Evolutionary conservation across 2,329 filamentous ascomycete species (phyloP).

Genomic region (Aspergillus novoparasiticus): DNA sequence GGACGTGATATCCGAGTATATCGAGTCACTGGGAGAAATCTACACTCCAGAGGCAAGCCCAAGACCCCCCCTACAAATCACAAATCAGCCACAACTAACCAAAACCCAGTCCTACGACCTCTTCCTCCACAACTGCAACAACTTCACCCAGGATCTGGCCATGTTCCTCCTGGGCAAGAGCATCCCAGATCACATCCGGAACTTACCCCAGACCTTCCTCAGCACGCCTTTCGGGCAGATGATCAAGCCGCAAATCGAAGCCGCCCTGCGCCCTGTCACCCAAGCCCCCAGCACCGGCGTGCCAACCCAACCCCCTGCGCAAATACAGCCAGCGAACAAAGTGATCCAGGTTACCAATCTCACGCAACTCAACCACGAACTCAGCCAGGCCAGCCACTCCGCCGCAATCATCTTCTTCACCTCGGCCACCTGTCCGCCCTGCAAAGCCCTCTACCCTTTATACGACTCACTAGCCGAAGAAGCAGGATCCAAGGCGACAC

Average conservation of each 20-base stretch:
- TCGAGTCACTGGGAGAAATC: conserved; percentile 78
- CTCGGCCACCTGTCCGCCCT: conserved; percentile 81
- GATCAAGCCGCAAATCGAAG: conserved; percentile 75
- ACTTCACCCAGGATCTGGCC: conserved; percentile 90
- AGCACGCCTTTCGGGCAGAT: conserved; percentile 86
- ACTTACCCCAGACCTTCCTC: conserved; percentile 81
- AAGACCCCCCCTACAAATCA: not conserved
- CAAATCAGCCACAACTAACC: conserved; percentile 13
- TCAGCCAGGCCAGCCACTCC: conserved; percentile 63
- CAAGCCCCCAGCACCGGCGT: conserved; percentile 54
- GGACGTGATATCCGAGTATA: conserved; percentile 82
- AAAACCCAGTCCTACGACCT: conserved; percentile 74
- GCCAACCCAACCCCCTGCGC: conserved; percentile 15
- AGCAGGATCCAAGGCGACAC: conserved; percentile 64
- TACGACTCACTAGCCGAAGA: conserved; percentile 81
- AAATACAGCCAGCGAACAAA: conserved; percentile 34
- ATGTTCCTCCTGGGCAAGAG: conserved; percentile 87
- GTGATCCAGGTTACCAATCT: conserved; percentile 66
- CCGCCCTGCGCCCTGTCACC: conserved; percentile 63
- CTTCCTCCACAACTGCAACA: conserved; percentile 93
- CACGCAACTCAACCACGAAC: conserved; percentile 61
- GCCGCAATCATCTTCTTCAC: conserved; percentile 91
- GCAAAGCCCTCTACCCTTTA: conserved; percentile 77
- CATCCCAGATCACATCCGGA: conserved; percentile 84
- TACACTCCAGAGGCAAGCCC: conserved; percentile 73